phyloP scores from a whole-genome alignment of 2,329 filamentous ascomycete genomes.

The Erysiphe neolycopersici region DNA sequence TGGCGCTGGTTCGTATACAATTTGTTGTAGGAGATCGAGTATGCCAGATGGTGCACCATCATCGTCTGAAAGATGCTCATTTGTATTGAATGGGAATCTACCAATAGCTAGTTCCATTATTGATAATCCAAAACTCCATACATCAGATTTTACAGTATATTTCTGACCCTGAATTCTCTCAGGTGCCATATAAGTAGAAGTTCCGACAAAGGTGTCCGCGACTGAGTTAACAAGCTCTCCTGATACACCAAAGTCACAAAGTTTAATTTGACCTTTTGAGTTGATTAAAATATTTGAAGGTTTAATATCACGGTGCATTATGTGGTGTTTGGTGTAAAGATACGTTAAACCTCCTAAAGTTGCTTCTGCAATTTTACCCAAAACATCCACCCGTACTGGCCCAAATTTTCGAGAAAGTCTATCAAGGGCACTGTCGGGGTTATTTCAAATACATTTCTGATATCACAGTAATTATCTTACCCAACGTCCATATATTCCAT shows the following conservation, averaged over 20 bases:
- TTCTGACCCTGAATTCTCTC: slow-evolving; percentile 92
- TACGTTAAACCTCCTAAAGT: slow-evolving; percentile 84
- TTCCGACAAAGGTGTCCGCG: slow-evolving; percentile 93
- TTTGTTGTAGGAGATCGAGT: slow-evolving; percentile 83
- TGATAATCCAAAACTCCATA: slow-evolving; percentile 89
- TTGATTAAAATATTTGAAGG: slow-evolving; percentile 95
- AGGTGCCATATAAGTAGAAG: slow-evolving; percentile 97
- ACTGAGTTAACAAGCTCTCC: slow-evolving; percentile 95
- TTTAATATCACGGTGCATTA: slow-evolving; percentile 98
- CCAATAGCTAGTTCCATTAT: slow-evolving; percentile 97
- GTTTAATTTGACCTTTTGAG: slow-evolving; percentile 78
- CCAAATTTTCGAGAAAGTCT: slow-evolving; percentile 86
- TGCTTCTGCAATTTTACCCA: slow-evolving; percentile 93
- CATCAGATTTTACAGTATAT: slow-evolving; percentile 94
- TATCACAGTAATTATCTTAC: slow-evolving; percentile 27
- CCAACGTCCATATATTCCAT: slow-evolving; percentile 99
- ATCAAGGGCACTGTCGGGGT: slow-evolving; percentile 50
- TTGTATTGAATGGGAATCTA: slow-evolving; percentile 76
- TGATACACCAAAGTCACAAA: slow-evolving; percentile 97
- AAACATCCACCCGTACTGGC: slow-evolving; percentile 78
- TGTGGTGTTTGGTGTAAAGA: slow-evolving; percentile 81
- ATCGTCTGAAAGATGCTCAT: slow-evolving; percentile 40
- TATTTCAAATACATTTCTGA: neutral
- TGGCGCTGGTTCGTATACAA: slow-evolving; percentile 86
- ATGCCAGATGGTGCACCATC: slow-evolving; percentile 81